Conservation (phyloP, 2,329 filamentous ascomycete species). For the Fusarium nurragi region DNA sequence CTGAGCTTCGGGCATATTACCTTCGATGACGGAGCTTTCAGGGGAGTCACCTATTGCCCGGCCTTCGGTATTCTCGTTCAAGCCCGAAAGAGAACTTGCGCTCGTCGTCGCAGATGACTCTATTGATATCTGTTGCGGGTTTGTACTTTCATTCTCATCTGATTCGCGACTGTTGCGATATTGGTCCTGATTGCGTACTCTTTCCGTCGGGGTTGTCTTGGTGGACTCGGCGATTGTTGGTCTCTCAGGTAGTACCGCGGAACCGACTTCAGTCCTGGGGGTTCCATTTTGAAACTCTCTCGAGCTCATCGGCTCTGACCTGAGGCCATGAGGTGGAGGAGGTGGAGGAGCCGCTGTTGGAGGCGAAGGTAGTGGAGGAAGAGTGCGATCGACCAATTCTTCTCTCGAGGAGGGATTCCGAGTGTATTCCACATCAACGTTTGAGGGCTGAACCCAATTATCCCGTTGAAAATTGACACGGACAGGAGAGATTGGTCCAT, state of each 20-base stretch:
- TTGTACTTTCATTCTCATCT: slow-evolving; percentile 60
- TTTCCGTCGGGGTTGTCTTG: slow-evolving; percentile 47
- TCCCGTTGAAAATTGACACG: slow-evolving; percentile 64
- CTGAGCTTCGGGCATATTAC: slow-evolving; percentile 52
- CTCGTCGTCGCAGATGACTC: slow-evolving; percentile 66
- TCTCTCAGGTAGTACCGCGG: slow-evolving; percentile 13
- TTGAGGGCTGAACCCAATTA: slow-evolving; percentile 62
- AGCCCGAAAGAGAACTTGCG: slow-evolving; percentile 64
- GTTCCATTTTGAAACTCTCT: slow-evolving; percentile 21
- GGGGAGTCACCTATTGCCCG: slow-evolving; percentile 58
- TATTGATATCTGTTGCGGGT: slow-evolving; percentile 58
- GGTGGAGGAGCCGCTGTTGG: slow-evolving; percentile 52
- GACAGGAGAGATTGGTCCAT: slow-evolving; percentile 65
- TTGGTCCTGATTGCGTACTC: slow-evolving; percentile 48
- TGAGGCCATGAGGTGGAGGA: slow-evolving; percentile 40
- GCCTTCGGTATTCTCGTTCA: slow-evolving; percentile 58
- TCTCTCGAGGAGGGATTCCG: slow-evolving; percentile 43
- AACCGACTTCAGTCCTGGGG: slow-evolving; percentile 4
- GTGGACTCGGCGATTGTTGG: slow-evolving; percentile 39
- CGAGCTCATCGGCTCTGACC: slow-evolving; percentile 15
- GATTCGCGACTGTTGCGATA: slow-evolving; percentile 64
- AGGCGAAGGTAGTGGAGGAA: slow-evolving; percentile 31
- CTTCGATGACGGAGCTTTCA: slow-evolving; percentile 61
- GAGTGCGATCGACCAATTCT: slow-evolving; percentile 41
- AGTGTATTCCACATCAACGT: slow-evolving; percentile 60